Evolutionary conservation across 2,329 filamentous ascomycete genomes (phyloP).

Genomic region (Aspergillus sp.): DNA sequence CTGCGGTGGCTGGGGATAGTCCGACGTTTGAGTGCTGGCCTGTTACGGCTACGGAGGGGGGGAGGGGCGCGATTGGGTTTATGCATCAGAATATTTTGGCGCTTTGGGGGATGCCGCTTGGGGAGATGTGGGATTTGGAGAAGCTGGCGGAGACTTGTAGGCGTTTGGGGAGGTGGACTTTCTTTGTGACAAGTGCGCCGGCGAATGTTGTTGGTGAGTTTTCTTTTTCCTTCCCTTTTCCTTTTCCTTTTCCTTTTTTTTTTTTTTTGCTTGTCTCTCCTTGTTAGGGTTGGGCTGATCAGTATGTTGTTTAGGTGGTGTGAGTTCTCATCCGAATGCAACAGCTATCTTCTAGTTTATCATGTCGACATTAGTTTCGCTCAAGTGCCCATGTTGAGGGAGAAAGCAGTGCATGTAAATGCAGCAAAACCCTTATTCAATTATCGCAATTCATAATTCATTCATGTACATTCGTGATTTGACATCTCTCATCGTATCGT

Average conservation of each 20-base stretch:
- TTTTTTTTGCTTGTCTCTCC: neutral
- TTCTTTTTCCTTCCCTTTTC: too few species aligned
- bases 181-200: slow-evolving; percentile 45
- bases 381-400: too few species aligned
- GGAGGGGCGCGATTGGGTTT: slow-evolving; percentile 23
- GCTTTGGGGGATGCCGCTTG: slow-evolving; percentile 47
- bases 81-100: slow-evolving; percentile 44
- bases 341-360: slow-evolving; percentile 31
- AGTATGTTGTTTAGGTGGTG: slow-evolving; percentile 23
- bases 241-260: neutral
- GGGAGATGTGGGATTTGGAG: slow-evolving; percentile 49
- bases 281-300: slow-evolving; percentile 1
- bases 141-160: slow-evolving; percentile 35
- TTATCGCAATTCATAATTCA: neutral
- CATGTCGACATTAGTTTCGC: too few species aligned
- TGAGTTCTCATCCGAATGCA: slow-evolving; percentile 34
- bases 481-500: neutral
- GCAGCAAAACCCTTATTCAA: neutral
- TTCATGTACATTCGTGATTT: slow-evolving; percentile 5
- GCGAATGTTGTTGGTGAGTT: slow-evolving; percentile 41
- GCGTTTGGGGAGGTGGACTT: slow-evolving; percentile 38
- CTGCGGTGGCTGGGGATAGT: slow-evolving; percentile 63
- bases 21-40: slow-evolving; percentile 66
- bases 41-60: slow-evolving; percentile 29
- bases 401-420: neutral